These are phyloP conservation scores for Cryptococcus sp. DNA, from an alignment of 1,284 basidiomycete species.

Conservation along the genomic window DNA sequence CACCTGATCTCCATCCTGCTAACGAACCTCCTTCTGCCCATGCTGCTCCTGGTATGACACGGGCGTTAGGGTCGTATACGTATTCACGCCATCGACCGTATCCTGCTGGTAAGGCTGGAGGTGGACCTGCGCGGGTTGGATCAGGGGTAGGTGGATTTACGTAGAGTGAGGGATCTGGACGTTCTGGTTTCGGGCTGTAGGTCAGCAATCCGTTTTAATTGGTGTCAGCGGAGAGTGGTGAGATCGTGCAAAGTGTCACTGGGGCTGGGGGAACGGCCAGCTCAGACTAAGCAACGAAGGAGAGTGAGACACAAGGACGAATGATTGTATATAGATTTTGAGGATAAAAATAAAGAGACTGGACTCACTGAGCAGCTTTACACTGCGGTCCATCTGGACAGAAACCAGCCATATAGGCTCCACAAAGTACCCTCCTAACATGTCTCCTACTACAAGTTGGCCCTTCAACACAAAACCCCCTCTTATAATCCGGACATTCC, in stretches of 20 bases:
- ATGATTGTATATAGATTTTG: neutral
- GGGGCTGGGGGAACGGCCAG: constrained; percentile 1
- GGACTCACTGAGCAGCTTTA: constrained; percentile 79
- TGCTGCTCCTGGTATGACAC: constrained; percentile 35
- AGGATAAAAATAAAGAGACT: neutral
- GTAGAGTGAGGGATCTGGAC: constrained; percentile 68
- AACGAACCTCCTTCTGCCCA: constrained; percentile 42
- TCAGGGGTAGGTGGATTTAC: constrained; percentile 71
- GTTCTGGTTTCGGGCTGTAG: constrained; percentile 33
- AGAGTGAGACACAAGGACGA: neutral
- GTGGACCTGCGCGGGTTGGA: constrained; percentile 75
- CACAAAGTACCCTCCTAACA: constrained; percentile 83
- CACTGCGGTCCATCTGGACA: constrained; percentile 93
- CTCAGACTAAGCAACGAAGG: constrained; percentile 12
- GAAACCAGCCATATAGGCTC: constrained; percentile 87
- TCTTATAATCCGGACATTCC: constrained; percentile 91
- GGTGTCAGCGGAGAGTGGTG: no score
- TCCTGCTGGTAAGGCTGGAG: constrained; percentile 65
- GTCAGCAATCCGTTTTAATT: no score
- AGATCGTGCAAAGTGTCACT: no score
- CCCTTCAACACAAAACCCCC: constrained; percentile 85
- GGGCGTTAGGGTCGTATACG: constrained; percentile 63
- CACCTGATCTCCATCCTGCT: constrained; percentile 38
- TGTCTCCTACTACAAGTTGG: constrained; percentile 89
- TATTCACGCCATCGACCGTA: constrained; percentile 70